Percentiles rank a stretch among this genome's conserved stretches.
Conservation (phyloP, 1,139 yeast species). For the Ogataea hybrid region DNA sequence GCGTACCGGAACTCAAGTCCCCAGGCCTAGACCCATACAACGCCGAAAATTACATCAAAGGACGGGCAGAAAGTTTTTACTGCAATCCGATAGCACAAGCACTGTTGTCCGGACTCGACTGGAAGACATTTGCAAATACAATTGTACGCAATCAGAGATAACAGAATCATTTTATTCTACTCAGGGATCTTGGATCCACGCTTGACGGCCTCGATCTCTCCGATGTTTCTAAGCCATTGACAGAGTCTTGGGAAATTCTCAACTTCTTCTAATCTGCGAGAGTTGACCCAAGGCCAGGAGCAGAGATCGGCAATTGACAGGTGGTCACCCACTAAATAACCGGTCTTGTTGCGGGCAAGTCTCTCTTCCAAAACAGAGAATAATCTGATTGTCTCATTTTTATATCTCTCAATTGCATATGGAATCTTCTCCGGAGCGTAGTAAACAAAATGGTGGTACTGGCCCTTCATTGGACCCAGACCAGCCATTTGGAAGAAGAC, state of each 20-base stretch:
- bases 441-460: conserved; percentile 45
- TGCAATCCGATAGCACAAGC: conserved; percentile 44
- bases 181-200: conserved; percentile 35
- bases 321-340: conserved; percentile 57
- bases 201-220: conserved; percentile 38
- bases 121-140: conserved; percentile 27
- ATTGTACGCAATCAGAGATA: conserved; percentile 4
- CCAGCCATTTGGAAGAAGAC: conserved; percentile 57
- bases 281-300: conserved; percentile 40
- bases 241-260: conserved; percentile 42
- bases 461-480: conserved; percentile 62
- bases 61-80: conserved; percentile 40
- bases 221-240: conserved; percentile 42
- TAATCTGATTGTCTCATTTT: conserved; percentile 49
- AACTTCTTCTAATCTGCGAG: conserved; percentile 13
- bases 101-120: conserved; percentile 40
- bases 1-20: conserved; percentile 29
- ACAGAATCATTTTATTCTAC: neutral
- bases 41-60: conserved; percentile 42
- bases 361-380: conserved; percentile 52
- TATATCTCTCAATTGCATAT: conserved; percentile 52
- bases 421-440: conserved; percentile 47
- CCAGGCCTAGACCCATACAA: conserved; percentile 35
- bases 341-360: conserved; percentile 43
- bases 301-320: conserved; percentile 54